phyloP scores from a whole-genome alignment of 1,139 yeast species.

The Sugiyamaella paludigena region DNA sequence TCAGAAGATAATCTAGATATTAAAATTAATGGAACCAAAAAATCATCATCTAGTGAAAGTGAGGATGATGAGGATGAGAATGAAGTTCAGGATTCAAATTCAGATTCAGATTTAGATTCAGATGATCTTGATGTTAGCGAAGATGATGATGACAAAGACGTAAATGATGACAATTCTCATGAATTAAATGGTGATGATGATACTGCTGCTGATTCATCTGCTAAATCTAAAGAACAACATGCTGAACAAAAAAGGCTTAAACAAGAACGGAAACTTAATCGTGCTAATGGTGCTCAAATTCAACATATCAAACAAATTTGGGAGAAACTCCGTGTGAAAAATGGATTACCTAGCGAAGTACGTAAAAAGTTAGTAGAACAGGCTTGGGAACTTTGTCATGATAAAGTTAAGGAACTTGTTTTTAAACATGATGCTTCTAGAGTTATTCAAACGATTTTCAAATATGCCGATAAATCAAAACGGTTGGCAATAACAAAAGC shows the following conservation, averaged over 20 bases:
- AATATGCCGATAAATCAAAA: constrained; percentile 77
- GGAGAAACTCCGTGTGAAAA: constrained; percentile 88
- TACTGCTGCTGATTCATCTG: constrained; percentile 21
- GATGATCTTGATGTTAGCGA: constrained; percentile 21
- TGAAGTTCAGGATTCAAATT: constrained; percentile 34
- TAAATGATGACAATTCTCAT: constrained; percentile 31
- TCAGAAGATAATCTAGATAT: constrained; percentile 13
- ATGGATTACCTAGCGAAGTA: constrained; percentile 71
- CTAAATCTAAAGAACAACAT: constrained; percentile 53
- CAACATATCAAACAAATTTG: constrained; percentile 83
- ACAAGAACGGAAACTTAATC: constrained; percentile 79
- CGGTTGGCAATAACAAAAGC: constrained; percentile 68
- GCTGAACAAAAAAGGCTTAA: constrained; percentile 78
- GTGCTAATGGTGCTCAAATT: constrained; percentile 83
- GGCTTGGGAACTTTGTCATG: constrained; percentile 79
- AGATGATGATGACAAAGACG: constrained; percentile 32
- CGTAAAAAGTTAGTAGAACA: constrained; percentile 80
- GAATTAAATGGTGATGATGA: constrained; percentile 29
- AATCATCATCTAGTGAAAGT: no score
- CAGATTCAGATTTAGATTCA: constrained; percentile 30
- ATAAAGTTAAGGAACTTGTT: constrained; percentile 77
- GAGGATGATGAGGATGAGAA: constrained; percentile 28
- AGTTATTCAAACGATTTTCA: constrained; percentile 90
- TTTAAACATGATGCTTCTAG: constrained; percentile 96
- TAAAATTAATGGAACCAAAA: no score